Evolutionary conservation across 1,139 yeast species (phyloP).

Genomic region (Geotrichum cucujoidarum): DNA sequence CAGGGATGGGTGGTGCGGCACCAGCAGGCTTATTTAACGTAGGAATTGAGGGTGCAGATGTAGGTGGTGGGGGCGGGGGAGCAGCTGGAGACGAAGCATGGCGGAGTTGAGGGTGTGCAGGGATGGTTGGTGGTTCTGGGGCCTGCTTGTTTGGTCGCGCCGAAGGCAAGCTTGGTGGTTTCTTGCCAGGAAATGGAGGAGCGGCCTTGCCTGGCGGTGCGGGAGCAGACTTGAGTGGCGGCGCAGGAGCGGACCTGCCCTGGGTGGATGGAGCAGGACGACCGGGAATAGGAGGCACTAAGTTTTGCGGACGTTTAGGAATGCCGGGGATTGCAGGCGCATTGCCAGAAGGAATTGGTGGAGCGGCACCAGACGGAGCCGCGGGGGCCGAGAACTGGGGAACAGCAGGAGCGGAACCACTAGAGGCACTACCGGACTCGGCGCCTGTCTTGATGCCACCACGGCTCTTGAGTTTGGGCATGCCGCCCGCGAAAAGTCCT

Average conservation of each 20-base stretch:
- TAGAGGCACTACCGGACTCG: slow-evolving; percentile 20
- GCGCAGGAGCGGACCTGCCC: slow-evolving; percentile 6
- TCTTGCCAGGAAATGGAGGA: slow-evolving; percentile 18
- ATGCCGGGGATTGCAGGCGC: slow-evolving; percentile 31
- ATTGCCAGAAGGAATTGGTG: slow-evolving; percentile 36
- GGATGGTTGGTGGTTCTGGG: slow-evolving; percentile 15
- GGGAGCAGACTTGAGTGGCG: slow-evolving; percentile 8
- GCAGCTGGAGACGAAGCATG: slow-evolving; percentile 29
- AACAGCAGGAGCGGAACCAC: slow-evolving; percentile 15
- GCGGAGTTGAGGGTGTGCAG: slow-evolving; percentile 15
- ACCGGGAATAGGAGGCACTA: slow-evolving; percentile 31
- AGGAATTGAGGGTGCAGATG: slow-evolving; percentile 25
- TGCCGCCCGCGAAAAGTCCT: slow-evolving; percentile 79
- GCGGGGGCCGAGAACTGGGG: slow-evolving; percentile 32
- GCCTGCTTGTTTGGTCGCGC: slow-evolving; percentile 10
- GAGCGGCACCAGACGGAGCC: slow-evolving; percentile 27
- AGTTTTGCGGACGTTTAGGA: slow-evolving; percentile 21
- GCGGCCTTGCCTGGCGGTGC: slow-evolving; percentile 12
- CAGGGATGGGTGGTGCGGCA: slow-evolving; percentile 18
- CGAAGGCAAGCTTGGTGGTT: slow-evolving; percentile 24
- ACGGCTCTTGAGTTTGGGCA: slow-evolving; percentile 68
- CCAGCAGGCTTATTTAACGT: slow-evolving; percentile 18
- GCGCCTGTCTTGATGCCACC: slow-evolving; percentile 45
- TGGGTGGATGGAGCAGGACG: slow-evolving; percentile 23
- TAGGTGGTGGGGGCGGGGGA: slow-evolving; percentile 27